These are phyloP conservation scores for Annulohypoxylon bovei DNA, from an alignment of 495 filamentous ascomycete genomes.

Conservation along the genomic window DNA sequence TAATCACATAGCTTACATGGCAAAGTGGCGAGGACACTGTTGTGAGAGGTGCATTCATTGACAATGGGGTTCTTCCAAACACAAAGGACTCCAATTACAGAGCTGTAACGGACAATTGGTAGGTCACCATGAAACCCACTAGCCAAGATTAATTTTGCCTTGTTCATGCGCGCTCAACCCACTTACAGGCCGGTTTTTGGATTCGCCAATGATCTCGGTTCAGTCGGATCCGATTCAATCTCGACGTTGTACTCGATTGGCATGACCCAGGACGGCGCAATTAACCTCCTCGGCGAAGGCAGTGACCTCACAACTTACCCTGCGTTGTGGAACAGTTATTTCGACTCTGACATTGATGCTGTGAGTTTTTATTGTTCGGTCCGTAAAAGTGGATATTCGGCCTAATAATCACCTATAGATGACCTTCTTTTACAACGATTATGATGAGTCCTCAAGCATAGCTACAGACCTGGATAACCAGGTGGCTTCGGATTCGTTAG, in stretches of 20 bases:
- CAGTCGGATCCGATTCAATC: slow-evolving; percentile 42
- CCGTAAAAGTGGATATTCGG: neutral
- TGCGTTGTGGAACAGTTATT: slow-evolving; percentile 81
- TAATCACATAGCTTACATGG: slow-evolving; percentile 55
- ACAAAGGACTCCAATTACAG: slow-evolving; percentile 72
- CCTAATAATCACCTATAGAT: slow-evolving; percentile 48
- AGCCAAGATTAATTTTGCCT: neutral
- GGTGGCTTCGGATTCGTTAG: slow-evolving; percentile 74
- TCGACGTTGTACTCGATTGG: slow-evolving; percentile 80
- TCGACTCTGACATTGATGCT: slow-evolving; percentile 64
- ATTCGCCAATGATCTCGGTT: slow-evolving; percentile 79
- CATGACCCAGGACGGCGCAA: slow-evolving; percentile 78
- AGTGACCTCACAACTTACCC: slow-evolving; percentile 72
- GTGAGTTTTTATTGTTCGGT: slow-evolving; percentile 41
- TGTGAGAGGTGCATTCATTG: slow-evolving; percentile 73
- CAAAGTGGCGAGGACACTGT: slow-evolving; percentile 74
- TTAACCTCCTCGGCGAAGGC: slow-evolving; percentile 77
- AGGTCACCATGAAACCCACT: slow-evolving; percentile 9
- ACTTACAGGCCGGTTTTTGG: slow-evolving; percentile 80
- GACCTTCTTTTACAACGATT: slow-evolving; percentile 78
- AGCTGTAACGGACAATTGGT: slow-evolving; percentile 75
- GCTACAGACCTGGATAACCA: slow-evolving; percentile 73
- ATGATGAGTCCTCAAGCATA: slow-evolving; percentile 60
- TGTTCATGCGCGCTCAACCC: slow-evolving; percentile 28
- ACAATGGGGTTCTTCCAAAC: slow-evolving; percentile 70